Evolutionary conservation across 352 stramenopile genomes (phyloP).

Genomic region (Phytophthora gonapodyides): DNA sequence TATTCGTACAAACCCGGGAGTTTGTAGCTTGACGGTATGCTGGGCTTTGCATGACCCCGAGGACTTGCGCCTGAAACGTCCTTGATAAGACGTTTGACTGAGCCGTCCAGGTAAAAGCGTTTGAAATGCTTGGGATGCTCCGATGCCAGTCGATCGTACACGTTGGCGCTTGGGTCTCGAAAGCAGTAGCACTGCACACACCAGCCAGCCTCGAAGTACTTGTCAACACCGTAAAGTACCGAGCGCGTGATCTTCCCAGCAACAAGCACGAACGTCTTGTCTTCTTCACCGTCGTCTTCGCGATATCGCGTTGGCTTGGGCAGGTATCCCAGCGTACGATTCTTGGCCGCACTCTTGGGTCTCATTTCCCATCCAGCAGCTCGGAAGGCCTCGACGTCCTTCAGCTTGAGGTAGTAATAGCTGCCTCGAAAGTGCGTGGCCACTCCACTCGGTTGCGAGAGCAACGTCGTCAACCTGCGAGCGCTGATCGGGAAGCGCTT

Average conservation of each 20-base stretch:
- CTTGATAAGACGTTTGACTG: constrained; percentile 19
- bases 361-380: constrained; percentile 26
- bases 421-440: constrained; percentile 18
- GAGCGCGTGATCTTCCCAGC: constrained; percentile 18
- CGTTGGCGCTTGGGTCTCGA: constrained; percentile 15
- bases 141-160: constrained; percentile 12
- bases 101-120: constrained; percentile 24
- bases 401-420: constrained; percentile 23
- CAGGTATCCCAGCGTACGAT: constrained; percentile 28
- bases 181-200: constrained; percentile 31
- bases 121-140: constrained; percentile 18
- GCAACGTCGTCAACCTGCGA: constrained; percentile 20
- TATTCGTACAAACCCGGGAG: constrained; percentile 19
- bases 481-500: constrained; percentile 25
- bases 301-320: constrained; percentile 16
- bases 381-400: constrained; percentile 26
- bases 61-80: constrained; percentile 6
- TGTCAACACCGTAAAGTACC: constrained; percentile 21
- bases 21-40: constrained; percentile 5
- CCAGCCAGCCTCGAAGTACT: constrained; percentile 28
- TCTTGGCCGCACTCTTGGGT: constrained; percentile 23
- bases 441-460: constrained; percentile 6
- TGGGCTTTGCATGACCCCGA: background rate
- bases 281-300: background rate
- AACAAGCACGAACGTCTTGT: constrained; percentile 26